Conservation (phyloP, 169 alveolate genomes). For the Cryptosporidium meleagridis region DNA sequence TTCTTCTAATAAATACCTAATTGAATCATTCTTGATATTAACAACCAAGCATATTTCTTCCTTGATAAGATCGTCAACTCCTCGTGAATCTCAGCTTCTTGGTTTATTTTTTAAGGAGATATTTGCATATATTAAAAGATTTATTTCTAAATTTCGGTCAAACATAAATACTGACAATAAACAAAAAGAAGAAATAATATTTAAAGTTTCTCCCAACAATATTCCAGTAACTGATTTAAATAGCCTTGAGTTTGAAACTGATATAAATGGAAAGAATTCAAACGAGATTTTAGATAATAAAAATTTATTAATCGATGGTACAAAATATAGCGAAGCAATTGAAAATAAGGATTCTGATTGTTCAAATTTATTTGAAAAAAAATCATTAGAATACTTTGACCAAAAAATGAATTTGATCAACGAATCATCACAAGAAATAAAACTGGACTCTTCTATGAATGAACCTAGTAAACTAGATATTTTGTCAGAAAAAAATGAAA, state of each 20-base stretch:
- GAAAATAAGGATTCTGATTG: neutral
- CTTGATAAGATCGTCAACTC: slow-evolving; percentile 45
- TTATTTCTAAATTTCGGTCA: neutral
- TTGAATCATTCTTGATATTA: slow-evolving; percentile 1
- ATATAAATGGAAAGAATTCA: neutral
- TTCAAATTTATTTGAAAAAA: neutral
- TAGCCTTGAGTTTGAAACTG: neutral
- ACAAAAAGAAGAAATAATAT: neutral
- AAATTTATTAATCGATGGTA: neutral
- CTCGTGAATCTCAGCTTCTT: slow-evolving; percentile 52
- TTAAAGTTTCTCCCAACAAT: neutral
- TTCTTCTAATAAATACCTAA: neutral
- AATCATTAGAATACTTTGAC: neutral
- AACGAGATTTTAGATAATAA: neutral
- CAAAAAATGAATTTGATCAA: neutral
- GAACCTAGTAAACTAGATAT: neutral
- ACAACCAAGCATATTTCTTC: slow-evolving; percentile 17
- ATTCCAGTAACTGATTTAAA: neutral
- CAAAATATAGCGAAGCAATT: neutral
- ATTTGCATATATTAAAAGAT: slow-evolving; percentile 3
- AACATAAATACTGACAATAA: neutral
- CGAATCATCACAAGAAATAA: neutral
- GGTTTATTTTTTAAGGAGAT: slow-evolving; percentile 46
- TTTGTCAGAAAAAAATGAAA: neutral
- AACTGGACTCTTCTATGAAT: neutral